Percentiles rank a stretch among this genome's conserved stretches.
Evolutionary conservation across 2,329 filamentous ascomycete species (phyloP).

Genomic region (Neonectria neomacrospora): DNA sequence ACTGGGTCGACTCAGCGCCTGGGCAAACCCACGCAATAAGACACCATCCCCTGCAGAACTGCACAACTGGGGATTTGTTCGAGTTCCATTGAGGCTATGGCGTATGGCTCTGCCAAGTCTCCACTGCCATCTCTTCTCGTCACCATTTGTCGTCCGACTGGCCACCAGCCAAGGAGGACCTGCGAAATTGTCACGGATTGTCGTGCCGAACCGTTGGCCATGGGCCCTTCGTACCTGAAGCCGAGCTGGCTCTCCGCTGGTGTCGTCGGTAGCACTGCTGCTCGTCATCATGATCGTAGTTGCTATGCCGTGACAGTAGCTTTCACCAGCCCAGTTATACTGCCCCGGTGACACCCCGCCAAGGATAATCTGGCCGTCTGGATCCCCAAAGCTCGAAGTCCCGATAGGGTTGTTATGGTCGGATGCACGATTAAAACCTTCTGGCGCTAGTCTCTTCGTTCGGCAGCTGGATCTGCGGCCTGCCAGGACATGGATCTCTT

Average conservation of each 20-base stretch:
- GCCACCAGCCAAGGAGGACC: slow-evolving; percentile 19
- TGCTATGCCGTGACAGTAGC: slow-evolving; percentile 7
- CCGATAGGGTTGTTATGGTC: slow-evolving; percentile 44
- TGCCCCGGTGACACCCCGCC: slow-evolving; percentile 22
- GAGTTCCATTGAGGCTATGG: slow-evolving; percentile 38
- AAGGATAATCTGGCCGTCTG: slow-evolving; percentile 20
- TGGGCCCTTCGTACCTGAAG: background rate
- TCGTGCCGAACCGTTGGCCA: background rate
- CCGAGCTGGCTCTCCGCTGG: background rate
- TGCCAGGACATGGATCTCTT: slow-evolving; percentile 42
- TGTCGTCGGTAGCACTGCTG: background rate
- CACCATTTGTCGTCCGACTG: slow-evolving; percentile 28
- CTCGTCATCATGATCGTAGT: slow-evolving; percentile 10
- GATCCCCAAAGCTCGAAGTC: slow-evolving; percentile 33
- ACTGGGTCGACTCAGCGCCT: slow-evolving; percentile 41
- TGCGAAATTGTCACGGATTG: slow-evolving; percentile 19
- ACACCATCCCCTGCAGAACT: slow-evolving; percentile 35
- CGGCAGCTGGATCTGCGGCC: slow-evolving; percentile 45
- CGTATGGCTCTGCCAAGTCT: slow-evolving; percentile 32
- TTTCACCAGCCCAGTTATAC: slow-evolving; percentile 19
- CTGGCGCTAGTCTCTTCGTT: slow-evolving; percentile 42
- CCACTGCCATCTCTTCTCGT: slow-evolving; percentile 36
- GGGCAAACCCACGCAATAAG: slow-evolving; percentile 41
- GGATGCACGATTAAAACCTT: slow-evolving; percentile 43
- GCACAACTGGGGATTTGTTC: slow-evolving; percentile 26